phyloP scores from a whole-genome alignment of 352 stramenopile species.

The Globisporangium emineosum region DNA sequence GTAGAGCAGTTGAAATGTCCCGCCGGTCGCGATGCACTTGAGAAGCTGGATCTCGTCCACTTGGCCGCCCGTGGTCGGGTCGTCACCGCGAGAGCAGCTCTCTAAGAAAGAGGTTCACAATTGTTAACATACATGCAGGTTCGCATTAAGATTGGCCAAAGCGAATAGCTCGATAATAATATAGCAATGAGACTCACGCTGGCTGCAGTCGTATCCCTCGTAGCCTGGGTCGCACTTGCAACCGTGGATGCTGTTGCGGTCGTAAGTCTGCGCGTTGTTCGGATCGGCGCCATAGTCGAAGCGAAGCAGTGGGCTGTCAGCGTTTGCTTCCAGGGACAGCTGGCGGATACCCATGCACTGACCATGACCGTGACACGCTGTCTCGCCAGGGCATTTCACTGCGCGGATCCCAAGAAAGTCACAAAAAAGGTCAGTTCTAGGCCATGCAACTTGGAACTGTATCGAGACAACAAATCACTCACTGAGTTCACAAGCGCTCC shows the following conservation, averaged over 20 bases:
- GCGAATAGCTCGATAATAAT: neutral
- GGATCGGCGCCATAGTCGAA: conserved; percentile 69
- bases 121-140: neutral
- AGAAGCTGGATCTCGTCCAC: conserved; percentile 83
- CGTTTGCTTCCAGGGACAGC: conserved; percentile 56
- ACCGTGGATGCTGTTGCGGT: conserved; percentile 71
- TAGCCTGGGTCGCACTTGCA: conserved; percentile 91
- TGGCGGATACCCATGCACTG: conserved; percentile 73
- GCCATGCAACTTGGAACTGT: too few species aligned
- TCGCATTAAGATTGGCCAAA: neutral
- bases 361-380: conserved; percentile 65
- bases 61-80: conserved; percentile 76
- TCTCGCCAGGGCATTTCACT: conserved; percentile 64
- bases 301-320: conserved; percentile 38
- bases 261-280: conserved; percentile 74
- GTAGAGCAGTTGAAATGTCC: conserved; percentile 64
- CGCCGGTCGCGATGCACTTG: conserved; percentile 51
- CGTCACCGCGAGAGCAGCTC: conserved; percentile 86
- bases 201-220: conserved; percentile 87
- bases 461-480: conserved; percentile 5
- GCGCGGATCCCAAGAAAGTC: neutral
- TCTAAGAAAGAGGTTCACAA: conserved; percentile 25
- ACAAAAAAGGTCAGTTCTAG: neutral
- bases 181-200: conserved; percentile 28
- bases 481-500: conserved; percentile 57